Evolutionary conservation across 2,329 filamentous ascomycete species (phyloP).

Genomic region (Monilinia vaccinii-corymbosi): DNA sequence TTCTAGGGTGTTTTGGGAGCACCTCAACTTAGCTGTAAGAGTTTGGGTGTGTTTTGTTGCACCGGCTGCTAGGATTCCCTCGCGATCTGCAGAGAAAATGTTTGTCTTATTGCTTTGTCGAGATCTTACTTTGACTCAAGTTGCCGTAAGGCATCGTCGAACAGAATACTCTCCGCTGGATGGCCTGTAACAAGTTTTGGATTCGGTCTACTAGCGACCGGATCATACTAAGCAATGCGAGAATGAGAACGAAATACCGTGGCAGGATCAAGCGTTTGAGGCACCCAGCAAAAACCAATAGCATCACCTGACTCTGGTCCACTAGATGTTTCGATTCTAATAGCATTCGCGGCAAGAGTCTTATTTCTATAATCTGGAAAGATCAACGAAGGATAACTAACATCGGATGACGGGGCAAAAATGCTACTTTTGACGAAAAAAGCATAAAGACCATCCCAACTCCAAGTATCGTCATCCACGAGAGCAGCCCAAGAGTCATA

Average conservation of each 20-base stretch:
- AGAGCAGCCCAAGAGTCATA: conserved; percentile 34
- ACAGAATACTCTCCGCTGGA: background rate
- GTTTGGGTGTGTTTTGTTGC: conserved; percentile 36
- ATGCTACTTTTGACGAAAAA: conserved; percentile 32
- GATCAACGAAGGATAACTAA: conserved; percentile 1
- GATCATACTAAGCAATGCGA: conserved; percentile 3
- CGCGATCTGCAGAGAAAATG: conserved; percentile 14
- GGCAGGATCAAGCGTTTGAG: background rate
- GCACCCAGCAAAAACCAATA: background rate
- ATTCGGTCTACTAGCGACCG: background rate
- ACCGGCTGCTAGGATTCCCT: conserved; percentile 40
- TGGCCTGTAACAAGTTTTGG: background rate
- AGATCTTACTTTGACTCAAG: conserved; percentile 4
- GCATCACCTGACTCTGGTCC: conserved; percentile 4
- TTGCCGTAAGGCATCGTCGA: background rate
- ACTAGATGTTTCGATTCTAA: background rate
- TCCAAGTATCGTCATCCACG: conserved; percentile 29
- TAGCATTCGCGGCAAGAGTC: conserved; percentile 1
- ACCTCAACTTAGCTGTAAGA: conserved; percentile 37
- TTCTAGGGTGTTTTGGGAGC: conserved; percentile 22
- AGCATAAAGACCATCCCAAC: conserved; percentile 32
- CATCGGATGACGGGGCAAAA: background rate
- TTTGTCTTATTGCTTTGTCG: background rate
- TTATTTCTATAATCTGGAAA: background rate
- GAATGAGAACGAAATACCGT: background rate